Percentiles rank a stretch among this genome's conserved stretches.
Conservation (phyloP, 805 yeast genomes). For the Clavispora santaluciae region DNA sequence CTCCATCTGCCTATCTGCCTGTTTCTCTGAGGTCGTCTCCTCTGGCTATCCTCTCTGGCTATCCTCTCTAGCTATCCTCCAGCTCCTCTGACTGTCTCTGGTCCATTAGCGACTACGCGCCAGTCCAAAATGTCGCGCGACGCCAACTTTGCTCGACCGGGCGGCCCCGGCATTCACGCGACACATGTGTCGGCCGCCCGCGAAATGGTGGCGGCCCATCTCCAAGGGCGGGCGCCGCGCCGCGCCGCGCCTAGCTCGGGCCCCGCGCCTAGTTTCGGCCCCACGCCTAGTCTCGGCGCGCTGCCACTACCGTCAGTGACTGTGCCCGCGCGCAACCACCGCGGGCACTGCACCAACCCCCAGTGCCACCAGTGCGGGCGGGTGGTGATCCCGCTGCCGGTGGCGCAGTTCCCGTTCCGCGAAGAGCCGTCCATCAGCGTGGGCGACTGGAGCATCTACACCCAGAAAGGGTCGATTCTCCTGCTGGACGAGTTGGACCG, state of each 20-base stretch:
- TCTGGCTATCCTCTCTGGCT: no score
- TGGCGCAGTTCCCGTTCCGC: conserved; percentile 54
- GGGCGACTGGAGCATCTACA: conserved; percentile 70
- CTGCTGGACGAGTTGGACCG: conserved; percentile 68
- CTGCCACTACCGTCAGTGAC: conserved; percentile 20
- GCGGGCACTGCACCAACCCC: conserved; percentile 35
- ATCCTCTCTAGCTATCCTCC: no score
- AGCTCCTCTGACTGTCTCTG: no score
- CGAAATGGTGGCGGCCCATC: conserved; percentile 51
- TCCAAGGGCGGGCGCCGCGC: conserved; percentile 34
- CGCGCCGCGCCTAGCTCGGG: conserved; percentile 3
- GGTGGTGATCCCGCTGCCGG: conserved; percentile 75
- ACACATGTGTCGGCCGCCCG: conserved; percentile 59
- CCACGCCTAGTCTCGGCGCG: conserved; percentile 12
- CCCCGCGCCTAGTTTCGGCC: conserved; percentile 7
- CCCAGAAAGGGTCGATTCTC: conserved; percentile 72
- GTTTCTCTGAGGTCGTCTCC: no score
- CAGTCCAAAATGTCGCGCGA: neutral
- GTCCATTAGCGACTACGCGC: no score
- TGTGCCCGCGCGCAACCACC: conserved; percentile 43
- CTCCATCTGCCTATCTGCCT: no score
- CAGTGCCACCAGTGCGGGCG: conserved; percentile 63
- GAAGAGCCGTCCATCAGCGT: conserved; percentile 69
- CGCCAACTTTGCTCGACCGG: conserved; percentile 1
- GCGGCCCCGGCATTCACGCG: conserved; percentile 43